Conservation (phyloP, 495 filamentous ascomycete species). For the Penicillium atrosanguineum region DNA sequence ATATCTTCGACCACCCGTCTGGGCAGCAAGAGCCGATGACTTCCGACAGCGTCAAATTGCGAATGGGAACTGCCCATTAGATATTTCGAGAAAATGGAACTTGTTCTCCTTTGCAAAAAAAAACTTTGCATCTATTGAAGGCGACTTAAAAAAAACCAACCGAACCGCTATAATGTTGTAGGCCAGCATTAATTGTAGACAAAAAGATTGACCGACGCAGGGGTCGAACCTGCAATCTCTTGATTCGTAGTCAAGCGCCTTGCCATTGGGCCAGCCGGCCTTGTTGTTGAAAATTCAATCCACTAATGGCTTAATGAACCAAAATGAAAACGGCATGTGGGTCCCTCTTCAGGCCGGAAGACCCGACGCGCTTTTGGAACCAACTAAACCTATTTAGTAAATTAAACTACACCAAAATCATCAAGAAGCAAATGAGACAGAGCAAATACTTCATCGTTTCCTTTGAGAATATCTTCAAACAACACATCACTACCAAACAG, state of each 20-base stretch:
- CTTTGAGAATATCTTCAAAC: neutral
- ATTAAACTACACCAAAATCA: neutral
- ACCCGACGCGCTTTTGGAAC: neutral
- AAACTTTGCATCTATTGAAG: too few relatives aligned
- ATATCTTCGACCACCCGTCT: too few relatives aligned
- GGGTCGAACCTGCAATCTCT: constrained; percentile 53
- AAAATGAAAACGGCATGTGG: neutral
- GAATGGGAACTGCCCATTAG: too few relatives aligned
- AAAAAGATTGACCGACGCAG: constrained; percentile 39
- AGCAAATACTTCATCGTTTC: neutral
- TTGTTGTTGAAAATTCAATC: neutral
- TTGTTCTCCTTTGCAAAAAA: neutral
- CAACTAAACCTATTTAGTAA: neutral
- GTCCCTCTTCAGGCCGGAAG: too few relatives aligned
- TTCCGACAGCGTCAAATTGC: too few relatives aligned
- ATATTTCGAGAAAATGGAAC: too few relatives aligned
- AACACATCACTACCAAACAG: neutral
- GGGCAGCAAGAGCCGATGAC: too few relatives aligned
- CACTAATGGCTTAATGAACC: neutral
- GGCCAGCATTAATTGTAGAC: neutral
- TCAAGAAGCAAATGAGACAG: neutral
- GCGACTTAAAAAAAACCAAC: neutral
- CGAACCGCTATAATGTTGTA: neutral
- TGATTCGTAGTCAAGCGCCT: constrained; percentile 72
- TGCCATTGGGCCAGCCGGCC: constrained; percentile 63